These are phyloP conservation scores for Arthrobotrys musiformis DNA, from an alignment of 2,329 filamentous ascomycete genomes.

Conservation along the genomic window DNA sequence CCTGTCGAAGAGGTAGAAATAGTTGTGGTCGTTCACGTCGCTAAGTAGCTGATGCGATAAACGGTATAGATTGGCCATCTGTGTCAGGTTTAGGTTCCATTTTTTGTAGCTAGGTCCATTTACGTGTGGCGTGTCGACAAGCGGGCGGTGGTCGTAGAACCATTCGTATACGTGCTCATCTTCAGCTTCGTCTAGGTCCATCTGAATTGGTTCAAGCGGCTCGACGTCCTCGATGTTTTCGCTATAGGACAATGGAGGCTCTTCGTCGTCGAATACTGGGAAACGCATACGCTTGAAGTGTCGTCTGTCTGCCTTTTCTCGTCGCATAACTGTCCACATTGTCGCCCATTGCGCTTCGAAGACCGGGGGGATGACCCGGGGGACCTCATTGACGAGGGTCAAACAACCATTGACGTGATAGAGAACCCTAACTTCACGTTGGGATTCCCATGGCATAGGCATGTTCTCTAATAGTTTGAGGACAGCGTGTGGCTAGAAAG, in stretches of 20 bases:
- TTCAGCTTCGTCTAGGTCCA: slow-evolving; percentile 95
- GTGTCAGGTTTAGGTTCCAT: slow-evolving; percentile 91
- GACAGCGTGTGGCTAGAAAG: slow-evolving; percentile 79
- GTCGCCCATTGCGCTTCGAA: slow-evolving; percentile 99
- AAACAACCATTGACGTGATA: slow-evolving; percentile 98
- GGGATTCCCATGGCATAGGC: slow-evolving; percentile 99
- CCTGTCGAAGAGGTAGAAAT: slow-evolving; percentile 96
- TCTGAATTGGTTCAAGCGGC: slow-evolving; percentile 95
- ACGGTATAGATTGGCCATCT: slow-evolving; percentile 96
- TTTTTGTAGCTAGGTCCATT: slow-evolving; percentile 96
- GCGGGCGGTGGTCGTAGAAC: slow-evolving; percentile 94
- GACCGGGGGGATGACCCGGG: slow-evolving; percentile 95
- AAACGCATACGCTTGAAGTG: slow-evolving; percentile 99
- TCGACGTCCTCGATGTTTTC: slow-evolving; percentile 99
- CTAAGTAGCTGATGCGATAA: slow-evolving; percentile 90
- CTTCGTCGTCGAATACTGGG: slow-evolving; percentile 97
- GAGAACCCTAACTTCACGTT: slow-evolving; percentile 94
- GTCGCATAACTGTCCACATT: slow-evolving; percentile 99
- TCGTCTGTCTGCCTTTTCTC: slow-evolving; percentile 94
- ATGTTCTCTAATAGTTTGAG: slow-evolving; percentile 98
- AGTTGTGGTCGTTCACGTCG: slow-evolving; percentile 94
- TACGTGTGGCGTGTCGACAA: slow-evolving; percentile 90
- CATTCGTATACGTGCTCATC: slow-evolving; percentile 92
- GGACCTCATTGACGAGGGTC: slow-evolving; percentile 95
- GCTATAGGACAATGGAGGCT: slow-evolving; percentile 95